Conservation (phyloP, 225 moss, liverwort and hornwort species). For the Physcomitrellopsis africana region DNA sequence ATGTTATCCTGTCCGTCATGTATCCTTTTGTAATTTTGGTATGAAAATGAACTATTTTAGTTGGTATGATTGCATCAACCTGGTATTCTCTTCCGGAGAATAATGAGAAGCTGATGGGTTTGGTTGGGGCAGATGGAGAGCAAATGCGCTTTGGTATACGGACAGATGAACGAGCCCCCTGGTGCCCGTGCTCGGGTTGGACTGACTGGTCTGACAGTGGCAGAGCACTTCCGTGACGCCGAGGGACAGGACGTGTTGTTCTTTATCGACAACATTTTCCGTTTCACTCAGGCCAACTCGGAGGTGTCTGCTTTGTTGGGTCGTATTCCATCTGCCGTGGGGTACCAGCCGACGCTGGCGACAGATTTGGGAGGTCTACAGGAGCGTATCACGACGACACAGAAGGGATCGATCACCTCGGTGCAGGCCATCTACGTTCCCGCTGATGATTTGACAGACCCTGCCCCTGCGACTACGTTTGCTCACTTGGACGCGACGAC, state of each 20-base stretch:
- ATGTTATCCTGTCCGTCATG: too few species aligned
- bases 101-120: neutral
- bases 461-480: conserved; percentile 86
- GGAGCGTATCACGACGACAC: conserved; percentile 84
- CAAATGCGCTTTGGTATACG: conserved; percentile 54
- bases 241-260: conserved; percentile 88
- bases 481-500: conserved; percentile 88
- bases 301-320: conserved; percentile 86
- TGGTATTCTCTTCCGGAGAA: neutral
- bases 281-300: conserved; percentile 89
- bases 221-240: conserved; percentile 83
- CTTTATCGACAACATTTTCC: conserved; percentile 90
- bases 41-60: neutral
- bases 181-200: conserved; percentile 53
- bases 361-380: conserved; percentile 85
- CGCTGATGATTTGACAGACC: conserved; percentile 83
- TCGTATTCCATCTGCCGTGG: conserved; percentile 86
- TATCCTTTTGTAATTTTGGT: neutral
- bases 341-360: conserved; percentile 82
- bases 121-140: conserved; percentile 45
- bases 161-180: conserved; percentile 61
- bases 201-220: conserved; percentile 82
- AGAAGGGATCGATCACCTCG: conserved; percentile 83
- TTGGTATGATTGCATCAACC: neutral
- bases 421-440: conserved; percentile 89